phyloP scores from a whole-genome alignment of 2,329 filamentous ascomycete species.

The Leptosphaerulina australis region DNA sequence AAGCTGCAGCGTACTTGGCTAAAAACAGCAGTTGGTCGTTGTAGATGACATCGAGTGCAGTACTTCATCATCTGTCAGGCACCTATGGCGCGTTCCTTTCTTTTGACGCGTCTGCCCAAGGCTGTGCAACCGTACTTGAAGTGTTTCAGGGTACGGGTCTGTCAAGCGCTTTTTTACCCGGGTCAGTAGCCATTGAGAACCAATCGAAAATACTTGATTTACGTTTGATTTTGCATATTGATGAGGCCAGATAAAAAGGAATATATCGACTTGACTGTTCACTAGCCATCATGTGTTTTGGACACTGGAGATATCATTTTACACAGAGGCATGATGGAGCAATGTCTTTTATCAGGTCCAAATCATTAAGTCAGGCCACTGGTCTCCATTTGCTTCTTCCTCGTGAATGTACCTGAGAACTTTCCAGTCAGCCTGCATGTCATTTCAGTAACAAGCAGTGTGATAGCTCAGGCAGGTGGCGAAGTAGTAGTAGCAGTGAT shows the following conservation, averaged over 20 bases:
- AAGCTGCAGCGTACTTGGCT: not conserved
- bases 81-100: constrained; percentile 2
- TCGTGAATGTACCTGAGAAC: not conserved
- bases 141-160: constrained; percentile 5
- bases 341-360: not conserved
- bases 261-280: constrained; percentile 14
- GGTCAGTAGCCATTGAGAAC: constrained; percentile 7
- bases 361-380: not conserved
- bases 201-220: constrained; percentile 2
- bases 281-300: constrained; percentile 7
- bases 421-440: not conserved
- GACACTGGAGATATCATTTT: not conserved
- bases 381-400: not conserved
- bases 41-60: not conserved
- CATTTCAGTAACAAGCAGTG: not conserved
- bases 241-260: constrained; percentile 13
- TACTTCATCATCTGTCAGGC: constrained; percentile 1
- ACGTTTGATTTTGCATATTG: not conserved
- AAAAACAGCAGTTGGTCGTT: not conserved
- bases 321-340: not conserved
- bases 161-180: constrained; percentile 6
- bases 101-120: constrained; percentile 12
- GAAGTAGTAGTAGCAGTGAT: no score
- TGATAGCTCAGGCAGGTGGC: not conserved
- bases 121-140: constrained; percentile 9